Evolutionary conservation across 371 early-diverging fungal genomes (phyloP).

Genomic region (Chytridium lagenaria): DNA sequence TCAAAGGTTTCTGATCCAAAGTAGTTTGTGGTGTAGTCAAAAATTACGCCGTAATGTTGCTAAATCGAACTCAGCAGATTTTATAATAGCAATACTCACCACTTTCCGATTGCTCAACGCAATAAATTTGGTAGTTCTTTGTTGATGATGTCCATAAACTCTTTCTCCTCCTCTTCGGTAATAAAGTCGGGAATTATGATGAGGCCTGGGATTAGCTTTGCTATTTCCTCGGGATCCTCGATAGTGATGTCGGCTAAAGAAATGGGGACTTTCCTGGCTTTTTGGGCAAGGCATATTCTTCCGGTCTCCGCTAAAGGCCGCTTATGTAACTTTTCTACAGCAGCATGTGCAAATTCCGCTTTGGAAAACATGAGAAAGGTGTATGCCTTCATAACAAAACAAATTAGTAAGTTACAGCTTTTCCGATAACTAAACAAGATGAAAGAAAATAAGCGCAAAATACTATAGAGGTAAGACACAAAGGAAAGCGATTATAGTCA

Average conservation of each 20-base stretch:
- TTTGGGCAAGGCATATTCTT: not conserved
- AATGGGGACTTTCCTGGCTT: not conserved
- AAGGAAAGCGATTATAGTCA: not conserved
- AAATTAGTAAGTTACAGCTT: not conserved
- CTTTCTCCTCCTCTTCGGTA: constrained; percentile 43
- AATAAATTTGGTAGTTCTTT: constrained; percentile 38
- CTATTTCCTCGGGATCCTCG: constrained; percentile 31
- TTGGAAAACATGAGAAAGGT: constrained; percentile 2
- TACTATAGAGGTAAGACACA: too few relatives aligned
- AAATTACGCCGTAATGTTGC: constrained; percentile 55
- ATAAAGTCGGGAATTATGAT: constrained; percentile 50
- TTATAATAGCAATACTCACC: not conserved
- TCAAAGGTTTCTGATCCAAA: constrained; percentile 32
- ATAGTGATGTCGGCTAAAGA: constrained; percentile 17
- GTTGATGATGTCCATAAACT: constrained; percentile 34
- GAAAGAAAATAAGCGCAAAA: too few relatives aligned
- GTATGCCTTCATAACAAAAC: not conserved
- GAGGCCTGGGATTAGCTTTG: constrained; percentile 46
- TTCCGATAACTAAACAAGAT: too few relatives aligned
- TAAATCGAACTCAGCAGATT: not conserved
- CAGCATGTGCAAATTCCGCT: not conserved
- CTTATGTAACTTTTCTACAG: not conserved
- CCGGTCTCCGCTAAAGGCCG: not conserved
- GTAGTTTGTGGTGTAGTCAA: constrained; percentile 55
- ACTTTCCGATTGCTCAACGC: constrained; percentile 52